These are phyloP conservation scores for Rehmannia glutinosa DNA, from an alignment of 257 asterid species.

Conservation along the genomic window DNA sequence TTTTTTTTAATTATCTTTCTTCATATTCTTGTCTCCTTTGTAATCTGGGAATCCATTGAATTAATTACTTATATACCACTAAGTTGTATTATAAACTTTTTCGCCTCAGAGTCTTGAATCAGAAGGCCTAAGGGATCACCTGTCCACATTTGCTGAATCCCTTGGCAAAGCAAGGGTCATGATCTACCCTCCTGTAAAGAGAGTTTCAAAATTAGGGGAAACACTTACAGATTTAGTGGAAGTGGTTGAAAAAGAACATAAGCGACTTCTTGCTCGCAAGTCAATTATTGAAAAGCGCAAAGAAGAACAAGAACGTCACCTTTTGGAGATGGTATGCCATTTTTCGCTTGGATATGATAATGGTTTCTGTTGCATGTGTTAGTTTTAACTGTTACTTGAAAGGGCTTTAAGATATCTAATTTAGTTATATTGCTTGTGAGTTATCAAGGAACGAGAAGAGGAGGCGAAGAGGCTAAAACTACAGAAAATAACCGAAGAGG, in stretches of 20 bases:
- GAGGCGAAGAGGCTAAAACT: constrained; percentile 66
- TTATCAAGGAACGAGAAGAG: constrained; percentile 79
- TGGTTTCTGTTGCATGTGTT: not conserved
- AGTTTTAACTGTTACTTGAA: not conserved
- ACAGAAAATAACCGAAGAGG: constrained; percentile 75
- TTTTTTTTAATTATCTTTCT: not conserved
- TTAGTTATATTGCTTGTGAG: not conserved
- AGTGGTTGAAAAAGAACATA: constrained; percentile 84
- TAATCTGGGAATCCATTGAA: too few species aligned
- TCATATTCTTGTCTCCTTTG: not conserved
- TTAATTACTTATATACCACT: too few species aligned
- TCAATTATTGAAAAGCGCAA: constrained; percentile 85
- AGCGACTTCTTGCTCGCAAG: constrained; percentile 86
- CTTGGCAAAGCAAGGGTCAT: constrained; percentile 53
- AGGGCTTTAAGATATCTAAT: not conserved
- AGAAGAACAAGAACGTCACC: constrained; percentile 94
- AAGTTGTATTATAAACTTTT: too few species aligned
- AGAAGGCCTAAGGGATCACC: constrained; percentile 69
- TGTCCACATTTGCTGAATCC: constrained; percentile 62
- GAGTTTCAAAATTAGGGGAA: constrained; percentile 45
- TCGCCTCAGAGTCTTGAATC: constrained; percentile 68
- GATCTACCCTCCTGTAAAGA: constrained; percentile 57
- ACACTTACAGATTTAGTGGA: constrained; percentile 53
- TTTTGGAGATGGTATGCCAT: constrained; percentile 71
- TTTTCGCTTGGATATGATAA: not conserved